phyloP scores from a whole-genome alignment of 345 rosid genomes.

The Pseudoturritis turrita region DNA sequence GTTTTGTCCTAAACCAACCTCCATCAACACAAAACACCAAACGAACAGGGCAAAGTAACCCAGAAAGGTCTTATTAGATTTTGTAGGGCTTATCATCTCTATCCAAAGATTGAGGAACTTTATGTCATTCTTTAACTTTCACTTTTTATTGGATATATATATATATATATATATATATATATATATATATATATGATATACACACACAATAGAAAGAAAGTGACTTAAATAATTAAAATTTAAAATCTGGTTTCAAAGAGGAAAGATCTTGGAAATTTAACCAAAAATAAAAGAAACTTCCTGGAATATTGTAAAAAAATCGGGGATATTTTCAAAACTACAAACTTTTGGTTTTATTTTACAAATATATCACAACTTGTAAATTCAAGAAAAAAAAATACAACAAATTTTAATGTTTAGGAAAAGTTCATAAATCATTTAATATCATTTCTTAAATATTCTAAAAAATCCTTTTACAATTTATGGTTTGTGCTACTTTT shows the following conservation, averaged over 20 bases:
- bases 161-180: background rate
- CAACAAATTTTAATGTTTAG: no score
- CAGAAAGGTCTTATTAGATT: background rate
- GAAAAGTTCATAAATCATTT: no score
- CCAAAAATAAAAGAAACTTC: no score
- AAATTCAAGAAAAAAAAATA: no score
- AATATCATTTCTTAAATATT: no score
- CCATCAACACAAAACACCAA: background rate
- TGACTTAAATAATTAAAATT: background rate
- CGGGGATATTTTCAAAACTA: no score
- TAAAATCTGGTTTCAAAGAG: background rate
- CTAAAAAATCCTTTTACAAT: no score
- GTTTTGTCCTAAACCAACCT: constrained; percentile 8
- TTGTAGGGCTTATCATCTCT: constrained; percentile 9
- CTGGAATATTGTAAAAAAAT: background rate
- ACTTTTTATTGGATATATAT: background rate
- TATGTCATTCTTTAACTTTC: background rate
- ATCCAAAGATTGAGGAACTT: background rate
- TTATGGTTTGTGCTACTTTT: no score
- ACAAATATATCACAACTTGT: no score
- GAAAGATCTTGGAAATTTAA: background rate
- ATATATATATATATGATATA: no score
- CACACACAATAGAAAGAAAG: background rate
- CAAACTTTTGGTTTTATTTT: no score
- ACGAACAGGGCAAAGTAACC: background rate